These are phyloP conservation scores for Cyclostephanos invisitatus DNA, from an alignment of 108 stramenopile genomes.

Conservation along the genomic window DNA sequence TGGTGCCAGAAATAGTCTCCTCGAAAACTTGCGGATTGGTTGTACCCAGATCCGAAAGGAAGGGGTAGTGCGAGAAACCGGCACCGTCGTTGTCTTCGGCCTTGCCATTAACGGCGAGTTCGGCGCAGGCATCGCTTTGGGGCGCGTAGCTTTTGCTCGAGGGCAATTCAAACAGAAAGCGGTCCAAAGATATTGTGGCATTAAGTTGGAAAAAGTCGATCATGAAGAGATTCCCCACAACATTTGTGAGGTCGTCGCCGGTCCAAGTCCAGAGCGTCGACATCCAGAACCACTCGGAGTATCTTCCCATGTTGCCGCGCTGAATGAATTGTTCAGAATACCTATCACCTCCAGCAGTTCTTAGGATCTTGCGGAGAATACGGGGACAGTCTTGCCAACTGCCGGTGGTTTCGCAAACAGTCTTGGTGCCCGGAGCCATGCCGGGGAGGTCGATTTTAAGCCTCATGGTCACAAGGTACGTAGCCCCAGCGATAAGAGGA, in stretches of 20 bases:
- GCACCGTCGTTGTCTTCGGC: conserved; percentile 51
- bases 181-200: conserved; percentile 50
- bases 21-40: conserved; percentile 21
- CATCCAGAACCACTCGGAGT: conserved; percentile 57
- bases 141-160: conserved; percentile 42
- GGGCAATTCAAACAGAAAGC: conserved; percentile 52
- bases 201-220: conserved; percentile 44
- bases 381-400: conserved; percentile 22
- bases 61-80: conserved; percentile 45
- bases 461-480: conserved; percentile 51
- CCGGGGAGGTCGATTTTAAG: conserved; percentile 45
- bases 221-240: conserved; percentile 44
- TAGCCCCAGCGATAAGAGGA: conserved; percentile 19
- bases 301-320: conserved; percentile 28
- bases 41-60: conserved; percentile 8
- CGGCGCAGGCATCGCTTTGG: conserved; percentile 37
- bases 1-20: conserved; percentile 22
- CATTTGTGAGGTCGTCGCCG: conserved; percentile 24
- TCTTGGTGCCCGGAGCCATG: conserved; percentile 11
- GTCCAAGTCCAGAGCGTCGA: conserved; percentile 35
- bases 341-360: background rate
- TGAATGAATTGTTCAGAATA: background rate
- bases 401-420: conserved; percentile 25
- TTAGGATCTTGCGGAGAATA: conserved; percentile 23
- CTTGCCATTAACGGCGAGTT: conserved; percentile 60